Base-by-base conservation (phyloP, 140 eudicot species). In the Stevia rebaudiana region DNA sequence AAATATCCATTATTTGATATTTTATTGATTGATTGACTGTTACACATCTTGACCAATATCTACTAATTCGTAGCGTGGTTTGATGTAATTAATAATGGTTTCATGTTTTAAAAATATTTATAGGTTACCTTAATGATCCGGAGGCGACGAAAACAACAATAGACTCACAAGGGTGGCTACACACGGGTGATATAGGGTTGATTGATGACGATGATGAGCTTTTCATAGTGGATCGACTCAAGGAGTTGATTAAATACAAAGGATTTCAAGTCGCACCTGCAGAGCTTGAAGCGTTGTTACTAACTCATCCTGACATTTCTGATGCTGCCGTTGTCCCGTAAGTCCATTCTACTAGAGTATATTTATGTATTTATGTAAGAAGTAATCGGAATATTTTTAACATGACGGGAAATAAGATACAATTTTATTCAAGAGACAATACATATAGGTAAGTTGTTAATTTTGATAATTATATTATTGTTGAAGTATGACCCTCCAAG, bases 231-330 rank as follows among this genome's bases (percentile, higher is more conserved):
- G 97, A 90, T 66, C 78, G 97, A 11, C 76, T 90, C 28, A 90
- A 90, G 73, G 97, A 90, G 55, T 18, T 90, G 36, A 90, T 90
- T 48, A 90, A 90, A 68, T 90, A 90, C 81, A 90, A 90, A 81
- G 97, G 97, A 11, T 90, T 84, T 68, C 97, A 90, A 79, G 97
- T 90, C 4, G 97, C 97, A 1, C 97, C 97, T 0, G 97, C 97
- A 5, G 97, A 90, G 76, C 86, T 90, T 56, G 95, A 90, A 77
- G 94, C 95, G 6, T 65, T 90, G 50, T 77, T 90, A 9, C 61
- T 90, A 37, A 82, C 76, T 47, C 88, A 90, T 44, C 81, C 94
- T 0, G 64, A 67, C 39, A 80, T 90, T 30, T 82, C 83, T 0
- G 97, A 90, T 60, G 95, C 95, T 18, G 97, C 97, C 0, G 97